Percentiles rank a stretch among this genome's conserved stretches.
phyloP scores from a whole-genome alignment of 1,139 yeast genomes.

The Candida anutae region DNA sequence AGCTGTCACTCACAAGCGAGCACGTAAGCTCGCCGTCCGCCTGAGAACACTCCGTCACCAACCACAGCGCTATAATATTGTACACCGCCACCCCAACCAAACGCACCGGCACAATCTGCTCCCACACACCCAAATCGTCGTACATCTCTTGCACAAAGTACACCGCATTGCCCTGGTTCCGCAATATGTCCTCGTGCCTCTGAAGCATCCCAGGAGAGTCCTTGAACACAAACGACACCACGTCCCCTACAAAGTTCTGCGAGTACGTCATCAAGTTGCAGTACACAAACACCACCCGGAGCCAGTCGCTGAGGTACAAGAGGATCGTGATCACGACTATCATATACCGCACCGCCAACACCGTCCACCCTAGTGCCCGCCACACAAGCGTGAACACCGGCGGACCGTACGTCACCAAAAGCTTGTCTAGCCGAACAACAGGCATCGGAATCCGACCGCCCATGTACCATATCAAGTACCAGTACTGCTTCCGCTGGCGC shows the following conservation, averaged over 20 bases:
- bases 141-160: background rate
- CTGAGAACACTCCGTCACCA: constrained; percentile 1
- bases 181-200: constrained; percentile 8
- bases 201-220: constrained; percentile 8
- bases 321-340: constrained; percentile 15
- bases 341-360: constrained; percentile 11
- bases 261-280: constrained; percentile 27
- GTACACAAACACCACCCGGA: constrained; percentile 14
- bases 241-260: constrained; percentile 20
- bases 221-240: constrained; percentile 19
- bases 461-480: no score
- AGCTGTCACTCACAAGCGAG: constrained; percentile 6
- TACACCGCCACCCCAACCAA: background rate
- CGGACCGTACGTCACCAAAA: no score
- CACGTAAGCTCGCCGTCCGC: constrained; percentile 2
- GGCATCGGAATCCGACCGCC: no score
- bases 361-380: constrained; percentile 1
- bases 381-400: background rate
- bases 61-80: background rate
- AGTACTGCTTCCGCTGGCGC: no score
- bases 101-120: background rate
- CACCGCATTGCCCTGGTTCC: background rate
- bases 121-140: background rate
- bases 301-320: constrained; percentile 11
- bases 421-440: no score